Percentiles rank a stretch among this genome's conserved stretches.
Evolutionary conservation across 495 filamentous ascomycete genomes (phyloP).

Genomic region (Glarea lozoyensis): DNA sequence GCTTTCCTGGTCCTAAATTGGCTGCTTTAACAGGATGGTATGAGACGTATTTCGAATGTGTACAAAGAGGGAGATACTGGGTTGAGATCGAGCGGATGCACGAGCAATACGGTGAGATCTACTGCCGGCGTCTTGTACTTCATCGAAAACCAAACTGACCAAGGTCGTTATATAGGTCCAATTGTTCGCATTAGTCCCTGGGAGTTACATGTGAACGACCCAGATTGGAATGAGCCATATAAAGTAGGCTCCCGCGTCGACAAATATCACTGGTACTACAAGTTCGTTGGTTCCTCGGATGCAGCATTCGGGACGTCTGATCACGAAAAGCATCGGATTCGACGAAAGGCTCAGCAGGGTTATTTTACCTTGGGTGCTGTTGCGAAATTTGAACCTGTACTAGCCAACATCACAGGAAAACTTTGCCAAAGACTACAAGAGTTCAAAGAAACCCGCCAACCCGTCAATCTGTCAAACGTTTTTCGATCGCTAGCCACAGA

Average conservation of each 20-base stretch:
- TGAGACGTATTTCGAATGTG: slow-evolving; percentile 31
- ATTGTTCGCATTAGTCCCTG: slow-evolving; percentile 42
- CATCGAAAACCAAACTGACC: too few relatives aligned
- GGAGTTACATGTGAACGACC: slow-evolving; percentile 40
- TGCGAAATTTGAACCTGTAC: slow-evolving; percentile 21
- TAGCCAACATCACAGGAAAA: slow-evolving; percentile 19
- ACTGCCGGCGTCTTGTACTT: too few relatives aligned
- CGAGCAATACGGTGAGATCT: slow-evolving; percentile 29
- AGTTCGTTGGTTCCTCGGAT: slow-evolving; percentile 22
- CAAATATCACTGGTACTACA: slow-evolving; percentile 31
- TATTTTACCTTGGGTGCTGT: slow-evolving; percentile 26
- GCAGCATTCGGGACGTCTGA: slow-evolving; percentile 25
- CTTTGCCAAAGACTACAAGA: slow-evolving; percentile 17
- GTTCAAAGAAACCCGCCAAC: slow-evolving; percentile 10
- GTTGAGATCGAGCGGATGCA: slow-evolving; percentile 24
- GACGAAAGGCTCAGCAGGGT: slow-evolving; percentile 23
- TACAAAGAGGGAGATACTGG: slow-evolving; percentile 17
- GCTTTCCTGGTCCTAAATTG: slow-evolving; percentile 39
- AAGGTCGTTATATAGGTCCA: slow-evolving; percentile 26
- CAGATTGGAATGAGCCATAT: slow-evolving; percentile 25
- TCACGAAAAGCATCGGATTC: slow-evolving; percentile 27
- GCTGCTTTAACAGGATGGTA: slow-evolving; percentile 37
- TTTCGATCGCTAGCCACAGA: slow-evolving; percentile 29
- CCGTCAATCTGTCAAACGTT: slow-evolving; percentile 23
- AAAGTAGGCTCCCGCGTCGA: slow-evolving; percentile 22